Base-by-base conservation (phyloP, 2,329 filamentous ascomycete genomes). In the Penicillium polonicum region DNA sequence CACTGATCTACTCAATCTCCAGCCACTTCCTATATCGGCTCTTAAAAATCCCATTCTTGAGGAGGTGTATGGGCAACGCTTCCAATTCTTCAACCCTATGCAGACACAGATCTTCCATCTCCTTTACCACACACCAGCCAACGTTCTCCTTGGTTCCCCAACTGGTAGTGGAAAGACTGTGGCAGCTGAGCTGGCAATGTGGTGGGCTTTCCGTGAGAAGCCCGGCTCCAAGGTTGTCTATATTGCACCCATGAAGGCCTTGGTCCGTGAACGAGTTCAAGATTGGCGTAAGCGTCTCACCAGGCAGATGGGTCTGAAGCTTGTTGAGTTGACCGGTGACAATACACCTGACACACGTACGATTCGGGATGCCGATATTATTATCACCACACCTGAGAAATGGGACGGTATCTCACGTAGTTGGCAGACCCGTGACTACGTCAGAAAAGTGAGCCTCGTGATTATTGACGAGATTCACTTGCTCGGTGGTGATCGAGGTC, bases 361-460 rank as follows among this genome's bases (percentile, higher is more conserved):
- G 0, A 99, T 99, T 67, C 86, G 92, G 66, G 89, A 97, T 71
- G 94, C 94, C 4, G 94, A 99, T 72, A 91, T 99, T 61, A 99
- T 99, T 68, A 92, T 99, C 68, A 99, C 94, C 0, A 99, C 95
- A 0, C 95, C 94, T n/a, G 94, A 99, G 78, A 99, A 99, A 74
- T 99, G 94, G 94, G 95, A 99, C 72, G 95, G 95, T 84, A 97
- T 99, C 66, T 96, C 91, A 67, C 90, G 94, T 84, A 96, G 91
- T 70, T 99, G 95, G 94, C 92, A 97, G 74, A 97, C 93, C 5
- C 89, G 94, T 85, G 90, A 90, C 60, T 99, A 99, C 66, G 94
- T 99, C 41, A 87, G 92, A 52, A 89, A 97, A 75, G 94, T 99
- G 59, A 93, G 92, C 60, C 80, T 99, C 17, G 94, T 99, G 52